These are phyloP conservation scores for Phyllosticta citribraziliensis DNA, from an alignment of 2,329 filamentous ascomycete genomes.

Conservation along the genomic window DNA sequence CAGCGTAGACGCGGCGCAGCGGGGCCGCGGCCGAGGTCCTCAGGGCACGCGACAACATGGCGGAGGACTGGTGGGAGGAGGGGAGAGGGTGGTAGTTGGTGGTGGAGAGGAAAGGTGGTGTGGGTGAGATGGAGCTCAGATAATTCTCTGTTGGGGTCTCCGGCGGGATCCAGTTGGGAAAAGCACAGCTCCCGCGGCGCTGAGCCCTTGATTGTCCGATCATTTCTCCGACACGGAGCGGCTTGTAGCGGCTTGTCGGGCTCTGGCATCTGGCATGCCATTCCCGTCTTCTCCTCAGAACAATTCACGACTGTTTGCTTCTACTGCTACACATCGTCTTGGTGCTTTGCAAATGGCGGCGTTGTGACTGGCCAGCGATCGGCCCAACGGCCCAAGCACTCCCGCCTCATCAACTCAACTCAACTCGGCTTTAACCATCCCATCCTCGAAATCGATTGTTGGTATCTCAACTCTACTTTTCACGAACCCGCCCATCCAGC, in stretches of 20 bases:
- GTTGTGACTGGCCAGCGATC: not conserved
- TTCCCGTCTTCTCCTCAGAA: not conserved
- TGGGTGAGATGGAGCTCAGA: slow-evolving; percentile 9
- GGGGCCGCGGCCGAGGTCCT: slow-evolving; percentile 31
- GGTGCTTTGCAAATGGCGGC: not conserved
- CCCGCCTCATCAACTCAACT: not conserved
- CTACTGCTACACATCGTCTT: not conserved
- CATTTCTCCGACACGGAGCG: not conserved
- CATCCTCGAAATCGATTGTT: not conserved
- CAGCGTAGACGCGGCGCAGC: slow-evolving; percentile 26
- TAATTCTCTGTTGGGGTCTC: slow-evolving; percentile 9
- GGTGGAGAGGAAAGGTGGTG: slow-evolving; percentile 7
- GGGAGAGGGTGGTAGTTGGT: slow-evolving; percentile 5
- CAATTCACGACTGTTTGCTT: not conserved
- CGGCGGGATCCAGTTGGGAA: slow-evolving; percentile 8
- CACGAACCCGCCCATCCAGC: not conserved
- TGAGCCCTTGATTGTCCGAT: not conserved
- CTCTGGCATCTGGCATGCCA: not conserved
- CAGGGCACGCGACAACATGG: slow-evolving; percentile 31
- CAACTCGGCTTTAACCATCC: not conserved
- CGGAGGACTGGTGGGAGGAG: slow-evolving; percentile 8
- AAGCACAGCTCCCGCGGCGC: not conserved
- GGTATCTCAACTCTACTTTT: not conserved
- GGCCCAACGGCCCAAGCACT: not conserved
- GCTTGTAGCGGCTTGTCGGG: not conserved